Base-by-base conservation (phyloP, 139 green algal species). In the Asterochloris erici region DNA sequence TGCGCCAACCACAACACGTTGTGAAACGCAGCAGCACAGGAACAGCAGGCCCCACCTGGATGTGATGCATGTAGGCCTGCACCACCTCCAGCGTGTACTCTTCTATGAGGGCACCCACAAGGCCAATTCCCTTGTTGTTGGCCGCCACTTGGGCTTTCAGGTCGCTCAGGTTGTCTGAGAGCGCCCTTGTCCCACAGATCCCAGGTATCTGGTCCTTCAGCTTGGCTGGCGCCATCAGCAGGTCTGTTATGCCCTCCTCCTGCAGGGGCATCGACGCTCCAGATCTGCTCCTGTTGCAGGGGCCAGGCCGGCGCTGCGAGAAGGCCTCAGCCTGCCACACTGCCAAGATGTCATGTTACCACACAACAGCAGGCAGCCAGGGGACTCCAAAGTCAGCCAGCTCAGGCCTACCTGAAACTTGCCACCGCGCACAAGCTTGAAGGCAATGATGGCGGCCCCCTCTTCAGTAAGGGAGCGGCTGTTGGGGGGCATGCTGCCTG, bases 71-170 rank as follows among this genome's bases (percentile, higher is more conserved):
- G 95, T 99, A 99, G 14, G 94, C 95, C 61, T 91, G 86, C 75
- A 98, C 93, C 76, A 94, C 87, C 19, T 68, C 21, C 75, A 98
- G 81, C 27, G 91, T 89, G 85, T 95, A 95, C 86, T 98, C 91
- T 14, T 81, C 54, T 47, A 99, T 97, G 9, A 99, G 88, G 28
- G 95, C 92, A 2, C 83, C 71, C 61, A 99, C 94, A 54, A 99
- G 89, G 38, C 83, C 70, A 26, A 98, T 98, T 81, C 97, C 97
- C 62, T 91, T 88, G 14, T 90, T 93, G 89, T 99, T 99, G 81
- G 97, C 97, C 0, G 97, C 97, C 23, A 99, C 95, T 91, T 99
- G 96, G 12, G 96, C 96, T 73, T 93, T 93, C 13, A 99, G 89
- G 87, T 99, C 96, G 0, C 87, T 95, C 47, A 99, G 84, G 90